Base-by-base conservation (phyloP, 495 filamentous ascomycete genomes). In the Talaromyces wortmannii region DNA sequence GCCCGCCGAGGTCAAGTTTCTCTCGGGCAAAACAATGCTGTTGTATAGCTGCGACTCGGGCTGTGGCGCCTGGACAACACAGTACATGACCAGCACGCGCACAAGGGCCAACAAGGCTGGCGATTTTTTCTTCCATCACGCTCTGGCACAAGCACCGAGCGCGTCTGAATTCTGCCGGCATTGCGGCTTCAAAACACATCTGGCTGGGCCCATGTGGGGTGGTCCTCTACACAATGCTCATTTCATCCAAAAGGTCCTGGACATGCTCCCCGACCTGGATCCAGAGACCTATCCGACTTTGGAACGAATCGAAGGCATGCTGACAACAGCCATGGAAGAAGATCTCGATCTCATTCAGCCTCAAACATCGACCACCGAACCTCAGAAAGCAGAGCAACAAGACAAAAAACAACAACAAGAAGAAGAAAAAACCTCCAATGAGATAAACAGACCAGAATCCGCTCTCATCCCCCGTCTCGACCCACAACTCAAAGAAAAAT, bases 141-240 rank as follows among this genome's bases (percentile, higher is more conserved):
- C 76, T 0, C 77, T 90, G 17, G 80, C 85, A 2, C 74, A 84
- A 58, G 92, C 75, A 2, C 91, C 95, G 0, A 77, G 78, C 0
- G 68, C 80, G 8, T 73, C 74, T 31, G 71, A 72, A 5, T 58
- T 72, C 12, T 98, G 94, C 64, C 78, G 84, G 23, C 90, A 97
- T 67, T 98, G 94, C 61, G 89, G 85, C 7, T 83, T 81, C 57
- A 91, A 88, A 55, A 95, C 87, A 62, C 94, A 96, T 64, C 69
- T 97, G 15, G 84, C 83, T 2, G 94, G 94, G 0, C 94, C 94
- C 0, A 96, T 98, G 91, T 98, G 90, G 77, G 92, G 80, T 48
- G 94, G 94, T 3, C 89, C 87, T 8, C 72, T 98, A 7, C 94
- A 97, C 64, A 92, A 91, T 48, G 72, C 82, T 7, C 77, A 81